Percentiles rank a stretch among this genome's conserved stretches.
phyloP scores from a whole-genome alignment of 306 rosid genomes.

The Gastrolobium villosum region DNA sequence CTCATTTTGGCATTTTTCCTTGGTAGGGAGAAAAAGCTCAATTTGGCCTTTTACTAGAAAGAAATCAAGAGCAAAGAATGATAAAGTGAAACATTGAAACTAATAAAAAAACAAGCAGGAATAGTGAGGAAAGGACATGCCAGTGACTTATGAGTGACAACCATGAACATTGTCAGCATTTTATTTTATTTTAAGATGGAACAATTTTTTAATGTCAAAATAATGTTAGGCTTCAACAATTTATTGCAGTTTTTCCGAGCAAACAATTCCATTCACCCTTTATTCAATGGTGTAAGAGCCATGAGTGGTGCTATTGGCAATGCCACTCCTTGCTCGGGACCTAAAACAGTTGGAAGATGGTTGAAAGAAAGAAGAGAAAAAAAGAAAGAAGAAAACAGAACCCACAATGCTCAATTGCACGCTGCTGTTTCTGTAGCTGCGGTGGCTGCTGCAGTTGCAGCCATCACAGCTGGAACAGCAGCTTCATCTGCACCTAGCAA shows the following conservation, averaged over 20 bases:
- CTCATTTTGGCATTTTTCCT: constrained; percentile 41
- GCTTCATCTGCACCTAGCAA: constrained; percentile 68
- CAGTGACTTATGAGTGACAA: constrained; percentile 12
- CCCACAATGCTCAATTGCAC: constrained; percentile 91
- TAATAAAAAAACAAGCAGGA: constrained; percentile 24
- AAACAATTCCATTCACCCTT: constrained; percentile 79
- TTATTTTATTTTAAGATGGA: background rate
- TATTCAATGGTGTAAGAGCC: constrained; percentile 78
- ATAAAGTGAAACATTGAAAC: constrained; percentile 30
- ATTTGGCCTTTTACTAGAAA: constrained; percentile 38
- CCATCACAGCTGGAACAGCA: constrained; percentile 89
- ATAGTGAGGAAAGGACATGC: constrained; percentile 39
- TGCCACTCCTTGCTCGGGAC: constrained; percentile 63
- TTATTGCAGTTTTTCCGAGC: constrained; percentile 77
- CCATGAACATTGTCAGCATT: constrained; percentile 7
- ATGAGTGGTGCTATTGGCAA: constrained; percentile 60
- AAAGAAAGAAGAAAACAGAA: constrained; percentile 92
- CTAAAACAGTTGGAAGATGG: constrained; percentile 99
- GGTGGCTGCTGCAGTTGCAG: constrained; percentile 85
- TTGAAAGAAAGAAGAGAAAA: constrained; percentile 92
- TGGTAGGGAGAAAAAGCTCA: constrained; percentile 22
- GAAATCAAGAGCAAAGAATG: background rate
- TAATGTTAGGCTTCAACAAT: constrained; percentile 15
- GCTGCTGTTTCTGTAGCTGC: constrained; percentile 96
- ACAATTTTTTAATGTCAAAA: constrained; percentile 12